Base-by-base conservation (phyloP, 2,329 filamentous ascomycete genomes). In the Ilyonectria destructans region DNA sequence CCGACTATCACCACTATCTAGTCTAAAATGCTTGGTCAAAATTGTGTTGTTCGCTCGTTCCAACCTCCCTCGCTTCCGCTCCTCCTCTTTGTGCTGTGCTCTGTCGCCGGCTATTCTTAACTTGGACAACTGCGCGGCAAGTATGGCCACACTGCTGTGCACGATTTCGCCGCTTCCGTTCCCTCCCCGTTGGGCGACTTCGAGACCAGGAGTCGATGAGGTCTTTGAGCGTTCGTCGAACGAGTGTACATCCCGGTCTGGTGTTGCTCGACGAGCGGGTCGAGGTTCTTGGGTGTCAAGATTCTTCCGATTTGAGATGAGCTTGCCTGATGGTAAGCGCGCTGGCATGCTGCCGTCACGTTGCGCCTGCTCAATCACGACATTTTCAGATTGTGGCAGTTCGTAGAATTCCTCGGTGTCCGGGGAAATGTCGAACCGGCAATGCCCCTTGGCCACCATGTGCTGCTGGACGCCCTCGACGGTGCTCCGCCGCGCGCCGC, bases 391-490 rank as follows among this genome's bases (percentile, higher is more conserved):
- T 15, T 19, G 29, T 23, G 46, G 52, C 15, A 79, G 72, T n/a
- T 82, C 76, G 63, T 83, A 85, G 58, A 86, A 85, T 3, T 85
- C 82, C 26, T 75, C 71, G 13, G 79, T 81, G 45, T 86, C 82
- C 1, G 79, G 77, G n/a, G 75, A 59, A 0, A 84, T 72, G n/a
- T 85, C 77, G 43, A 87, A 80, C 5, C 77, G 81, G 69, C 85
- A 88, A 67, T 88, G 86, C 0, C 84, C 81, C 46, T 86, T 88
- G 8, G 79, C 81, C 1, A 77, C 67, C 86, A 88, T 88, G 68
- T 88, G 87, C 33, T 87, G 85, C 58, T 86, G 85, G 0, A 84
- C 81, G 0, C 82, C 87, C 58, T 85, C 79, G 0, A 80, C 77
- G 0, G 83, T 85, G 2, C 75, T 74, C 33, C 84, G 81, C 37